phyloP scores from a whole-genome alignment of 441 rosid species.

The Populus tomentosa region DNA sequence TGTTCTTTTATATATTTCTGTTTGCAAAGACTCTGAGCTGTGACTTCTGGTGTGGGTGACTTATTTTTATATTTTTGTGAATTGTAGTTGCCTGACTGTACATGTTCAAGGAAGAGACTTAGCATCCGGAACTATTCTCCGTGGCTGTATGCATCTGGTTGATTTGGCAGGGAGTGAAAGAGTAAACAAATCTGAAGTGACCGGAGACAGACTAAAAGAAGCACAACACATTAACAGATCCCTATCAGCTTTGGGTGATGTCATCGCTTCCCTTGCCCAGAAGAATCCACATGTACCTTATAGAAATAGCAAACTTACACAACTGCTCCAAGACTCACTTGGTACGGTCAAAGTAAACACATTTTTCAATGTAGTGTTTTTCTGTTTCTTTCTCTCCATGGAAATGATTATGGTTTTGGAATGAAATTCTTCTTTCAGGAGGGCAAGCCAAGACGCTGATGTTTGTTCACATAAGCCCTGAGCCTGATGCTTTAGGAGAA shows the following conservation, averaged over 20 bases:
- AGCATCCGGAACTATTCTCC: conserved; percentile 63
- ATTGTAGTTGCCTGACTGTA: conserved; percentile 78
- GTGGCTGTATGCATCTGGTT: conserved; percentile 89
- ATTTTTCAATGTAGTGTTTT: neutral
- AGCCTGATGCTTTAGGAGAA: conserved; percentile 70
- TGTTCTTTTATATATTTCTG: conserved; percentile 8
- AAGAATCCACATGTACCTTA: conserved; percentile 87
- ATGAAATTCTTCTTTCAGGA: conserved; percentile 39
- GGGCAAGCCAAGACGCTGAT: conserved; percentile 92
- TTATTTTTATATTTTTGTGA: neutral
- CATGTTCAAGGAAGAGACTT: conserved; percentile 84
- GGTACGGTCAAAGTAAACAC: conserved; percentile 39
- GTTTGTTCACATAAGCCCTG: conserved; percentile 94
- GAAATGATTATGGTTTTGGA: conserved; percentile 9
- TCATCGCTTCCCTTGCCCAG: conserved; percentile 86
- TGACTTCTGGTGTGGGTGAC: neutral
- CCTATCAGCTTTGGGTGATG: conserved; percentile 92
- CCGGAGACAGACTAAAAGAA: conserved; percentile 86
- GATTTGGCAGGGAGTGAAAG: conserved; percentile 94
- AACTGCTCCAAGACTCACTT: conserved; percentile 84
- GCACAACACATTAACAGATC: conserved; percentile 85
- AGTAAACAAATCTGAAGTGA: conserved; percentile 80
- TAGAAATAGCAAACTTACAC: conserved; percentile 90
- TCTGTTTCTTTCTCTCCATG: neutral
- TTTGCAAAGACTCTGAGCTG: conserved; percentile 6